phyloP scores from a whole-genome alignment of 352 stramenopile genomes.

The Halophytophthora polymorphica region DNA sequence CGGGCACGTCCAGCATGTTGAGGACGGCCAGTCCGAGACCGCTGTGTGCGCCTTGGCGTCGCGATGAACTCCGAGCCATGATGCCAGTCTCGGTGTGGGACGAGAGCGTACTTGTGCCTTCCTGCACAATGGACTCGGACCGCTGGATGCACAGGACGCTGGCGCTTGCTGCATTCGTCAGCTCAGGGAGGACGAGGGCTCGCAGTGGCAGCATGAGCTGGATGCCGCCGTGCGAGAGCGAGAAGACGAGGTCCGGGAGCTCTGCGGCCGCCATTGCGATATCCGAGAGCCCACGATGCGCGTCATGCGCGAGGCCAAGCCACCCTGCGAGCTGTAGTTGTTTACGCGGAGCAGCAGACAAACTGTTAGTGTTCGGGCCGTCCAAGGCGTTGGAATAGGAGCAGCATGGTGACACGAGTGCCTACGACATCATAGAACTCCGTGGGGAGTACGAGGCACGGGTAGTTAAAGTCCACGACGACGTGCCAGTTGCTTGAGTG shows the following conservation, averaged over 20 bases:
- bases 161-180: conserved; percentile 11
- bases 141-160: conserved; percentile 52
- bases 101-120: conserved; percentile 45
- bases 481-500: conserved; percentile 61
- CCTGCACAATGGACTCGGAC: conserved; percentile 50
- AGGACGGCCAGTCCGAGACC: conserved; percentile 47
- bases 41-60: conserved; percentile 51
- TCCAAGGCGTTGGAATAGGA: background rate
- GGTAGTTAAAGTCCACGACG: conserved; percentile 51
- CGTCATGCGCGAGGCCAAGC: conserved; percentile 43
- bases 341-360: background rate
- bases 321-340: conserved; percentile 49
- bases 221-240: conserved; percentile 31
- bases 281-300: conserved; percentile 43
- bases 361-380: background rate
- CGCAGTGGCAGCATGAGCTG: conserved; percentile 41
- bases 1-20: conserved; percentile 64
- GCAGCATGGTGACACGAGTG: background rate
- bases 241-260: conserved; percentile 45
- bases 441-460: conserved; percentile 51
- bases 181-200: conserved; percentile 34
- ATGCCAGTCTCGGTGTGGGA: conserved; percentile 29
- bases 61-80: conserved; percentile 24
- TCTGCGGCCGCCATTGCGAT: conserved; percentile 12
- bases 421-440: conserved; percentile 65